Conservation (phyloP, 2,329 filamentous ascomycete species). For the Capronia coronata region DNA sequence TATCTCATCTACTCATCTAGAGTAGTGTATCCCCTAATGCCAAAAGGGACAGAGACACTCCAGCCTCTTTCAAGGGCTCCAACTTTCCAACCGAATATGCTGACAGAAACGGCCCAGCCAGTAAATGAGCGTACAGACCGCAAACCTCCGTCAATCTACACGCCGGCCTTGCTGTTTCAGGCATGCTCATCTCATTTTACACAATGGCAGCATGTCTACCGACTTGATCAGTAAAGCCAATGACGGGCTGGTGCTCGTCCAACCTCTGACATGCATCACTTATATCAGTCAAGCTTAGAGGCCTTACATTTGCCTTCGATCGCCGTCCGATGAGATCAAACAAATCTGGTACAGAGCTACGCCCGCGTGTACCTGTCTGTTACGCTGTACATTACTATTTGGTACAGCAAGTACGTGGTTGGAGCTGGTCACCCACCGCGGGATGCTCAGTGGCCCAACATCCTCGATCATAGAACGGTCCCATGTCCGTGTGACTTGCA, state of each 20-base stretch:
- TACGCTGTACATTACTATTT: background rate
- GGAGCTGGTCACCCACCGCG: background rate
- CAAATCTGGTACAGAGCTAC: background rate
- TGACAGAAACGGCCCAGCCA: background rate
- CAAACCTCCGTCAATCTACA: constrained; percentile 8
- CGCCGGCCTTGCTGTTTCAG: constrained; percentile 11
- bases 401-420: background rate
- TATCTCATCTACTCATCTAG: constrained; percentile 11
- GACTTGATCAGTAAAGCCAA: background rate
- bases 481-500: constrained; percentile 8
- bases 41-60: constrained; percentile 4
- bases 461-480: background rate
- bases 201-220: background rate
- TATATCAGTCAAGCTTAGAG: background rate
- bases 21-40: background rate
- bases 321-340: background rate
- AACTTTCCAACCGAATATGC: constrained; percentile 8
- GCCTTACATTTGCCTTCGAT: background rate
- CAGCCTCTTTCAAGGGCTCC: constrained; percentile 12
- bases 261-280: background rate
- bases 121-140: background rate
- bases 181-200: constrained; percentile 1
- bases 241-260: background rate
- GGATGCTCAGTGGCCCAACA: background rate
- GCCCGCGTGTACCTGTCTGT: too few species aligned